Evolutionary conservation across 2,329 filamentous ascomycete species (phyloP).

Genomic region (Albophoma yamanashiensis): DNA sequence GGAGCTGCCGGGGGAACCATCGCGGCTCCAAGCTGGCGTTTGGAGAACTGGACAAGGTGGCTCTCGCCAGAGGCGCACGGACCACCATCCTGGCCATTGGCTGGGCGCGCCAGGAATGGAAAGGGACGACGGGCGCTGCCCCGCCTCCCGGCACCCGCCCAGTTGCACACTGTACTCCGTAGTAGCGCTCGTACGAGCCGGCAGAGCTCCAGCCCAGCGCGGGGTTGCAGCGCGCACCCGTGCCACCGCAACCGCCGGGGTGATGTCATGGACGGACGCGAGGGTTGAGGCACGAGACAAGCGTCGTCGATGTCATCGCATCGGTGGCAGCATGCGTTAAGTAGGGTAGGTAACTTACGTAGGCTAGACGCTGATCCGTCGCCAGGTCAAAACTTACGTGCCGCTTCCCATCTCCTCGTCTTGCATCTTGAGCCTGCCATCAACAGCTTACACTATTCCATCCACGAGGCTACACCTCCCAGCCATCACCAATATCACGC

Average conservation of each 20-base stretch:
- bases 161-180: too few species aligned
- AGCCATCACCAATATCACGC: not conserved
- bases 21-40: conserved; percentile 3
- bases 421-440: not conserved
- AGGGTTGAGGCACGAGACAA: not conserved
- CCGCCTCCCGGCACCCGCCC: too few species aligned
- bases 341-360: too few species aligned
- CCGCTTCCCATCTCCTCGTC: not conserved
- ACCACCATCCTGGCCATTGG: not conserved
- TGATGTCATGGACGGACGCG: not conserved
- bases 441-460: not conserved
- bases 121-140: not conserved
- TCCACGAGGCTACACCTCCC: not conserved
- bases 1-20: not conserved
- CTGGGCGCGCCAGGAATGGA: not conserved
- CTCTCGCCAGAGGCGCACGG: conserved; percentile 3
- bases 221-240: not conserved
- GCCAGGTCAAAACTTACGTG: not conserved
- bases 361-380: too few species aligned
- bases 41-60: conserved; percentile 17
- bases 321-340: not conserved
- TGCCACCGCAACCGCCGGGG: not conserved
- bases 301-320: not conserved
- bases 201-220: not conserved
- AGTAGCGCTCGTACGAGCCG: too few species aligned